Percentiles rank a stretch among this genome's conserved stretches.
These are phyloP conservation scores for Zizania palustris DNA, from an alignment of 202 grass and related monocot genomes.

Conservation along the genomic window DNA sequence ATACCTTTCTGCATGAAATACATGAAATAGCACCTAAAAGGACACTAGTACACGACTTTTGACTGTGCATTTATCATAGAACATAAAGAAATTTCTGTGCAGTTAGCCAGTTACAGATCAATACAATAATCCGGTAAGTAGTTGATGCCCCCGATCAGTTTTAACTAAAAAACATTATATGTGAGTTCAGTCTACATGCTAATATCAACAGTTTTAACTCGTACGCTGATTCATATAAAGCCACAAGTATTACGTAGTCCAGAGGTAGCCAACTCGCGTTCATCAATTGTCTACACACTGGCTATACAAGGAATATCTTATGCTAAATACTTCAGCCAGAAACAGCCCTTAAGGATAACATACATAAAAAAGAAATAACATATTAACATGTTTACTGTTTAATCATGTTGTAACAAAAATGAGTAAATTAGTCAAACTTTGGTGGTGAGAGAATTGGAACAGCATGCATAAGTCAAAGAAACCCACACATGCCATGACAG, in stretches of 20 bases:
- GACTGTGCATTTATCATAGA: not conserved
- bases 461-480: constrained; percentile 22
- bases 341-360: constrained; percentile 3
- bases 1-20: constrained; percentile 11
- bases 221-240: not conserved
- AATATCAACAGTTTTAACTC: not conserved
- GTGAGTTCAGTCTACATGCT: not conserved
- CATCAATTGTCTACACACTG: not conserved
- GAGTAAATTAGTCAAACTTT: not conserved
- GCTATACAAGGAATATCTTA: not conserved
- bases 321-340: not conserved
- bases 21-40: not conserved
- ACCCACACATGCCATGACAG: constrained; percentile 33
- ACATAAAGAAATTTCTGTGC: not conserved
- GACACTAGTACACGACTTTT: not conserved
- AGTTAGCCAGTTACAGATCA: not conserved
- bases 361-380: not conserved
- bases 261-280: not conserved
- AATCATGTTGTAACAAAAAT: not conserved
- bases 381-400: not conserved
- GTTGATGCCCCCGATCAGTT: not conserved
- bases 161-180: not conserved
- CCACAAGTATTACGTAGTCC: not conserved
- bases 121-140: not conserved
- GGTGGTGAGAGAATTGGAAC: not conserved